Conservation (phyloP, 2,329 filamentous ascomycete genomes). For the Xylaria sp. region DNA sequence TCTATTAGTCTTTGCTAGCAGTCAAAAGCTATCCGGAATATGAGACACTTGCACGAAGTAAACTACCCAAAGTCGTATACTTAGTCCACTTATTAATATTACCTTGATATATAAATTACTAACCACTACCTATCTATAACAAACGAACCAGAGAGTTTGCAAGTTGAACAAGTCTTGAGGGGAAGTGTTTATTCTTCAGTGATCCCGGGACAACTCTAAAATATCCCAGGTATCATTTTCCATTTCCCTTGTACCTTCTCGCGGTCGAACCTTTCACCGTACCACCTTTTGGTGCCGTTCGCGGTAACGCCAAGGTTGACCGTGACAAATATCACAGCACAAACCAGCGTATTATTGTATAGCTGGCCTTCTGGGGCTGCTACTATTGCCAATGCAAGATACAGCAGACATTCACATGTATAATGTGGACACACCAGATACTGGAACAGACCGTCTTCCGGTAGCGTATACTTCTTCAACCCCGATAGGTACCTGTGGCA, state of each 20-base stretch:
- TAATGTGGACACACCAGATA: slow-evolving; percentile 86
- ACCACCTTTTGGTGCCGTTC: slow-evolving; percentile 77
- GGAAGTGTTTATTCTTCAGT: too few relatives aligned
- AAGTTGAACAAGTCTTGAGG: too few relatives aligned
- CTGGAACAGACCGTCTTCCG: slow-evolving; percentile 71
- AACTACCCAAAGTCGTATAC: too few relatives aligned
- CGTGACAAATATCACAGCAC: slow-evolving; percentile 71
- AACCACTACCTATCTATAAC: too few relatives aligned
- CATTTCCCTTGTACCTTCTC: slow-evolving; percentile 65
- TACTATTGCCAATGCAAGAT: slow-evolving; percentile 74
- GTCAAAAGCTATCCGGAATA: too few relatives aligned
- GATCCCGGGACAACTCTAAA: slow-evolving; percentile 45
- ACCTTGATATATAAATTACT: too few relatives aligned
- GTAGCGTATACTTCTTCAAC: slow-evolving; percentile 82
- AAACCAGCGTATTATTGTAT: slow-evolving; percentile 74
- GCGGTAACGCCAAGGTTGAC: slow-evolving; percentile 85
- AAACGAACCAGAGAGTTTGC: too few relatives aligned
- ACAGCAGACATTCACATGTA: slow-evolving; percentile 83
- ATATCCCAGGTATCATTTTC: slow-evolving; percentile 76
- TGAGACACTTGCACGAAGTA: too few relatives aligned
- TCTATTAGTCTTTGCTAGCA: too few relatives aligned
- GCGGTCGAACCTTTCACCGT: slow-evolving; percentile 71
- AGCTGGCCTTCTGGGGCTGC: slow-evolving; percentile 68
- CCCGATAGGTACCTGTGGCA: slow-evolving; percentile 72
- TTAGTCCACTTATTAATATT: too few relatives aligned